These are phyloP conservation scores for Alternaria gansuensis DNA, from an alignment of 2,329 filamentous ascomycete genomes.

Conservation along the genomic window DNA sequence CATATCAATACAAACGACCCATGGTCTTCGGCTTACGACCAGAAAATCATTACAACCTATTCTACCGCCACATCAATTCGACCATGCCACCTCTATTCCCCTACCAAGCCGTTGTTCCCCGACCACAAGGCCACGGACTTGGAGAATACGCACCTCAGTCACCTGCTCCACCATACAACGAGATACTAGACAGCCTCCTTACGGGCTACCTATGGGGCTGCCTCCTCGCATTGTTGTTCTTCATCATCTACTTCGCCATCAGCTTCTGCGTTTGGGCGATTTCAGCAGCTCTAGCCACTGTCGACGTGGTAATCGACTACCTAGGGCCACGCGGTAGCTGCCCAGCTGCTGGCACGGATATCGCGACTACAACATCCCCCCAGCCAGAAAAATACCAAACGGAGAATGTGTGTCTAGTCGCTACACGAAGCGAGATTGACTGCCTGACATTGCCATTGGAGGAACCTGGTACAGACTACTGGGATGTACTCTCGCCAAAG, in stretches of 20 bases:
- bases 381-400: not conserved
- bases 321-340: not conserved
- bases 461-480: not conserved
- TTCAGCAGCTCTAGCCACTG: not conserved
- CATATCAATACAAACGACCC: not conserved
- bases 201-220: slow-evolving; percentile 20
- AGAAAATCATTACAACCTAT: not conserved
- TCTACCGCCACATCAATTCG: not conserved
- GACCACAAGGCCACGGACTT: not conserved
- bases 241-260: slow-evolving; percentile 10
- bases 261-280: slow-evolving; percentile 7
- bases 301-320: not conserved
- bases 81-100: slow-evolving; percentile 12
- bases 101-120: slow-evolving; percentile 1
- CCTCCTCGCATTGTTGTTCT: slow-evolving; percentile 18
- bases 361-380: not conserved
- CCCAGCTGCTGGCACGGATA: not conserved
- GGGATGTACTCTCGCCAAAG: not conserved
- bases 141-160: not conserved
- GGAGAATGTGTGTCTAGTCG: accelerated
- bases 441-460: not conserved
- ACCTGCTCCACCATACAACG: slow-evolving; percentile 6
- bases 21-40: not conserved
- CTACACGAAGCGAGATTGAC: not conserved
- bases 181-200: slow-evolving; percentile 13